A percentile compares a stretch with the other conserved stretches of the same genome.
Evolutionary conservation across 768 basidiomycete species (phyloP).

Genomic region (Lenzites betulinus): DNA sequence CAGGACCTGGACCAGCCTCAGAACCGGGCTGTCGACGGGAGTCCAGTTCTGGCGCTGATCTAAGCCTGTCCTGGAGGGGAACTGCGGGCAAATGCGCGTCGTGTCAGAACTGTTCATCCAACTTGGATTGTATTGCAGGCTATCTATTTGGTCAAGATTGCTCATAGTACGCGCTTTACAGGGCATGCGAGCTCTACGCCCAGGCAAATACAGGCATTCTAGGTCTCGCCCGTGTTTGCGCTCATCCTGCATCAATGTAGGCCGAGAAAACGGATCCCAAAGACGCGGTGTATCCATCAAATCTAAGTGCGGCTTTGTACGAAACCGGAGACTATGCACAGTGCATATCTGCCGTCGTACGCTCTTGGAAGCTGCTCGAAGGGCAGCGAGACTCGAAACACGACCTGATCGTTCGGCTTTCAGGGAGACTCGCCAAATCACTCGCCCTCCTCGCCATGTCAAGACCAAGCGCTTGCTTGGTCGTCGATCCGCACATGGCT

Average conservation of each 20-base stretch:
- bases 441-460: no score
- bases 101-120: no score
- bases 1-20: no score
- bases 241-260: no score
- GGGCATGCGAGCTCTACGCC: background rate
- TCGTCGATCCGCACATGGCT: background rate
- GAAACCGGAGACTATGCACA: conserved; percentile 20
- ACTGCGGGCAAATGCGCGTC: no score
- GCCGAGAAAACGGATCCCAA: conserved; percentile 12
- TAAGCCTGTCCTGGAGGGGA: no score
- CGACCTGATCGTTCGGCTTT: conserved; percentile 13
- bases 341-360: conserved; percentile 19
- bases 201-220: background rate
- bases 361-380: conserved; percentile 16
- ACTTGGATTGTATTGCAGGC: no score
- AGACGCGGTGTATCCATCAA: conserved; percentile 26
- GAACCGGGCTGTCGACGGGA: no score
- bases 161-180: background rate
- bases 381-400: background rate
- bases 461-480: no score
- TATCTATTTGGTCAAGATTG: no score
- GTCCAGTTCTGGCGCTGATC: no score
- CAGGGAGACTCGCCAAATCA: background rate
- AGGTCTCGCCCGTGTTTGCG: background rate
- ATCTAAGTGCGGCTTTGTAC: conserved; percentile 27